Percentiles rank a stretch among this genome's conserved stretches.
Evolutionary conservation across 306 rosid genomes (phyloP).

Genomic region (Rosa lucieae): DNA sequence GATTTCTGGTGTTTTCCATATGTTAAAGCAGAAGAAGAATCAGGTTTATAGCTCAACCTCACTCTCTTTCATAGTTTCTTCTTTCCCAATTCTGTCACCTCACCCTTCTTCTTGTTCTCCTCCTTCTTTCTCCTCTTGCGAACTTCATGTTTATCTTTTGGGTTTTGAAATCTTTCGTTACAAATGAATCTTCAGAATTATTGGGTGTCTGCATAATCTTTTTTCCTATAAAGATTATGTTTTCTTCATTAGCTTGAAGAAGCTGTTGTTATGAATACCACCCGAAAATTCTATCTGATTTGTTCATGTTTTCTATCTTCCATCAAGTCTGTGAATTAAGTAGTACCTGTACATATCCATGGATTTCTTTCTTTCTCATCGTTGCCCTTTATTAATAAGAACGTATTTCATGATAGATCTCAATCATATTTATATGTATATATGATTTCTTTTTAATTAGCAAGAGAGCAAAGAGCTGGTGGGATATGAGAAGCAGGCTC

Average conservation of each 20-base stretch:
- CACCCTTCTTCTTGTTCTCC: constrained; percentile 12
- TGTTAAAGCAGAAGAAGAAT: constrained; percentile 41
- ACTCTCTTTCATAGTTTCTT: constrained; percentile 41
- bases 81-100: constrained; percentile 30
- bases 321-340: neutral
- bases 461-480: constrained; percentile 18
- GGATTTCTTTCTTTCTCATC: neutral
- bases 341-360: neutral
- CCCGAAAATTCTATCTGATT: neutral
- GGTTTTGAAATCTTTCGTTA: constrained; percentile 22
- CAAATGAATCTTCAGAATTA: neutral
- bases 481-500: constrained; percentile 23
- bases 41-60: constrained; percentile 57
- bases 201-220: neutral
- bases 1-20: constrained; percentile 47
- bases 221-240: neutral
- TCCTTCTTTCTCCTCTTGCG: neutral
- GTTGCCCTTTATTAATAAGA: neutral
- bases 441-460: constrained; percentile 1
- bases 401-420: constrained; percentile 5
- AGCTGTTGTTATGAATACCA: neutral
- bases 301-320: neutral
- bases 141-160: constrained; percentile 38
- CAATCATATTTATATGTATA: neutral
- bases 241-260: constrained; percentile 13